phyloP scores from a whole-genome alignment of 2,329 filamentous ascomycete species.

The Talaromyces marneffei region DNA sequence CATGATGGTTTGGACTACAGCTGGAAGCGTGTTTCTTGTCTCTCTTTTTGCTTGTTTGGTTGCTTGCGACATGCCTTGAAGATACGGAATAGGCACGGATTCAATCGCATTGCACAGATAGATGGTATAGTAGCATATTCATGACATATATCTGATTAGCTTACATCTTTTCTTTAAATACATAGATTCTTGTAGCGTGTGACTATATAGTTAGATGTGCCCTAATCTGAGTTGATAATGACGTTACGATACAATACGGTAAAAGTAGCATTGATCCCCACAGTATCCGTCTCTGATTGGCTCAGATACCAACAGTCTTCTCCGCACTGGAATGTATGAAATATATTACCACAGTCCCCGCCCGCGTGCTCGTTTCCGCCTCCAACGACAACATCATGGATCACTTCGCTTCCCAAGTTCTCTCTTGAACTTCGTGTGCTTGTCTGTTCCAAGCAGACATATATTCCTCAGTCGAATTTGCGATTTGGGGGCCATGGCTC shows the following conservation, averaged over 20 bases:
- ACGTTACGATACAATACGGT: slow-evolving; percentile 2
- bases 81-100: slow-evolving; percentile 1
- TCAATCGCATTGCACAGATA: slow-evolving; percentile 14
- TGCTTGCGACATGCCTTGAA: not conserved
- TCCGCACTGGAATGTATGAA: slow-evolving; percentile 5
- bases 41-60: slow-evolving; percentile 1
- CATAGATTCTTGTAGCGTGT: not conserved
- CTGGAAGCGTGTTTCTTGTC: slow-evolving; percentile 9
- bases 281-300: not conserved
- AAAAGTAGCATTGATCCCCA: not conserved
- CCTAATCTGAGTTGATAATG: not conserved
- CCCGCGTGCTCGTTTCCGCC: slow-evolving; percentile 3
- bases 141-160: slow-evolving; percentile 5
- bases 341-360: slow-evolving; percentile 4
- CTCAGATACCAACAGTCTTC: not conserved
- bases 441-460: not conserved
- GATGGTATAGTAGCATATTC: slow-evolving; percentile 12
- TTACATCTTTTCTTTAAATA: not conserved
- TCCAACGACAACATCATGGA: slow-evolving; percentile 1
- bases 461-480: not conserved
- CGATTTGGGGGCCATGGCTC: slow-evolving; percentile 26
- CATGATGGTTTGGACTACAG: slow-evolving; percentile 1
- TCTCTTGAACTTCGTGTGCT: not conserved
- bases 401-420: not conserved
- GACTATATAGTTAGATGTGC: not conserved